These are phyloP conservation scores for Fusarium coffeatum DNA, from an alignment of 2,329 filamentous ascomycete species.

Conservation along the genomic window DNA sequence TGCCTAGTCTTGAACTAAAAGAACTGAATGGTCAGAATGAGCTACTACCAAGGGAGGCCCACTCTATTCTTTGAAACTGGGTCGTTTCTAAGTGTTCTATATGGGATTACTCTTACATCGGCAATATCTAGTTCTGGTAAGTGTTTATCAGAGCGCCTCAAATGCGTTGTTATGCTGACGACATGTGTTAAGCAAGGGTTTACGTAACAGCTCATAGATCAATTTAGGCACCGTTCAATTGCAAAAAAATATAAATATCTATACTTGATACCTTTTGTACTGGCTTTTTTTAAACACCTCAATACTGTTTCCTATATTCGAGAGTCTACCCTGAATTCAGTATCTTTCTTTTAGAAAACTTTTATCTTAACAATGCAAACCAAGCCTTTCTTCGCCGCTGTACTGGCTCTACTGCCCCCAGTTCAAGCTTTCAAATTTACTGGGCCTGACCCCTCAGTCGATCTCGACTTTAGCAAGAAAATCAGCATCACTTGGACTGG, in stretches of 20 bases:
- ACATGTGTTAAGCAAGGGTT: neutral
- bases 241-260: neutral
- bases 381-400: neutral
- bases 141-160: no score
- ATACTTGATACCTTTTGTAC: neutral
- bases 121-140: no score
- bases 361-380: neutral
- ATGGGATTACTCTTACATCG: no score
- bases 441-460: conserved; percentile 1
- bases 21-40: no score
- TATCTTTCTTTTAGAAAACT: neutral
- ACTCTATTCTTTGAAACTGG: no score
- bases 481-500: conserved; percentile 4
- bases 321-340: no score
- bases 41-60: no score
- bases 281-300: neutral
- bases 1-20: no score
- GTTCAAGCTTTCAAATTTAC: conserved; percentile 1
- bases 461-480: neutral
- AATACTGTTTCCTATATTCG: neutral
- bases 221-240: neutral
- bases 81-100: no score
- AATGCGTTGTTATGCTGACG: neutral
- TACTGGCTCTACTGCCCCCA: neutral
- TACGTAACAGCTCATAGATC: neutral